Evolutionary conservation across 2,329 filamentous ascomycete species (phyloP).

Genomic region (Penicillium sp.): DNA sequence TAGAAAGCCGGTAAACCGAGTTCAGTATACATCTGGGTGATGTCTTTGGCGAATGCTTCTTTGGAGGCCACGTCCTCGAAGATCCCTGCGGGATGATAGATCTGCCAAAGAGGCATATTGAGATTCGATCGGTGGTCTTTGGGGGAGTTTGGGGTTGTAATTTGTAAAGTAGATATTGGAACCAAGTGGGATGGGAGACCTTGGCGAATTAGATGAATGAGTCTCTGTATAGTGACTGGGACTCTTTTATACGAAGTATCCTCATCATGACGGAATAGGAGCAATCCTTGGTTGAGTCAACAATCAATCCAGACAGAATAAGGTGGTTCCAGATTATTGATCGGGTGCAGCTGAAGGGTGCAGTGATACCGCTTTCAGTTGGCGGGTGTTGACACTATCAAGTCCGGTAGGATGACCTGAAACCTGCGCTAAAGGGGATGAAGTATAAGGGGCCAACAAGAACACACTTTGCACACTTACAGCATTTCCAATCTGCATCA

Average conservation of each 20-base stretch:
- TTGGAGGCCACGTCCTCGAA: slow-evolving; percentile 13
- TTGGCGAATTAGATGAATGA: neutral
- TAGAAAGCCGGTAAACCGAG: slow-evolving; percentile 30
- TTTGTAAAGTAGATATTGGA: neutral
- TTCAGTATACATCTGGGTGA: slow-evolving; percentile 26
- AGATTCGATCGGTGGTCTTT: neutral
- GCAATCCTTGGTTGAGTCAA: neutral
- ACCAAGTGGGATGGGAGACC: neutral
- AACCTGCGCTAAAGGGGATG: neutral
- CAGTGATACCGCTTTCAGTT: neutral
- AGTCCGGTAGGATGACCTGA: neutral
- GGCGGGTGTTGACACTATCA: neutral
- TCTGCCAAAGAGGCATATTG: slow-evolving; percentile 21
- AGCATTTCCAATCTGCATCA: neutral
- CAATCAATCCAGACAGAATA: neutral
- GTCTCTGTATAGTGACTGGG: neutral
- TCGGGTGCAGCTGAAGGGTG: neutral
- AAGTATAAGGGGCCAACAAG: neutral
- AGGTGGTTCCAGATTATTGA: neutral
- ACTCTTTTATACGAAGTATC: neutral
- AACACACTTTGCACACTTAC: neutral
- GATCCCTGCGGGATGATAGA: slow-evolving; percentile 17
- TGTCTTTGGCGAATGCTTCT: slow-evolving; percentile 18
- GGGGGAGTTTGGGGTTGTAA: neutral
- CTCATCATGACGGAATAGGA: neutral